Percentiles rank a stretch among this genome's conserved stretches.
phyloP scores from a whole-genome alignment of 1,139 yeast genomes.

The Taiozyma sp. region DNA sequence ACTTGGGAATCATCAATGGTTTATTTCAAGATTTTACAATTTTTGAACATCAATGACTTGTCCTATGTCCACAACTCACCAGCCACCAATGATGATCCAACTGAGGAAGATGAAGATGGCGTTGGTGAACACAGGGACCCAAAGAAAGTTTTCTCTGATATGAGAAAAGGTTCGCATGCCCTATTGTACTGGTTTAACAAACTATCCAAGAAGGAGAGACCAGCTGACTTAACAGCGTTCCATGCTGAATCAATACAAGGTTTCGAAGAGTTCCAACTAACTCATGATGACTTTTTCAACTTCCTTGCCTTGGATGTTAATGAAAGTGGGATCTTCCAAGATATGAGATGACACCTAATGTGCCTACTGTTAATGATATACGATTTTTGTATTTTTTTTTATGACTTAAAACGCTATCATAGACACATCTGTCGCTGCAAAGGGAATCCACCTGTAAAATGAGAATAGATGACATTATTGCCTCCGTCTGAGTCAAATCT shows the following conservation, averaged over 20 bases:
- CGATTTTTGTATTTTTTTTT: neutral
- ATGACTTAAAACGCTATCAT: too few species aligned
- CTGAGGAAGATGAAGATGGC: slow-evolving; percentile 11
- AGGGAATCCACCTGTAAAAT: neutral
- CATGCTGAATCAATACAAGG: slow-evolving; percentile 13
- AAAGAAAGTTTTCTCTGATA: slow-evolving; percentile 24
- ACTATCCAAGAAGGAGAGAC: slow-evolving; percentile 10
- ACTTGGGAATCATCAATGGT: slow-evolving; percentile 29
- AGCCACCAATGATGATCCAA: slow-evolving; percentile 7
- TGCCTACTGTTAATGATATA: too few species aligned
- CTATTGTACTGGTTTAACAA: slow-evolving; percentile 23
- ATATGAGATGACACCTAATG: slow-evolving; percentile 2
- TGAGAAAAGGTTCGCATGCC: slow-evolving; percentile 26
- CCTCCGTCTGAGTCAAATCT: neutral
- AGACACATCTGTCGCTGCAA: too few species aligned
- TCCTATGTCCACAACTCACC: slow-evolving; percentile 16
- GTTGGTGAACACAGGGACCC: slow-evolving; percentile 22
- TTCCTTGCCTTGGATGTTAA: slow-evolving; percentile 21
- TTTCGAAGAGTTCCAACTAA: slow-evolving; percentile 24
- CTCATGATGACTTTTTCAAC: slow-evolving; percentile 27
- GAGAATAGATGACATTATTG: neutral
- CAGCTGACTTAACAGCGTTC: slow-evolving; percentile 6
- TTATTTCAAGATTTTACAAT: slow-evolving; percentile 26
- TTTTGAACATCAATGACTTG: slow-evolving; percentile 26
- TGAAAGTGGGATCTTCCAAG: slow-evolving; percentile 17